Conservation (phyloP, 208 protist species). For the Porcisia hertigi region DNA sequence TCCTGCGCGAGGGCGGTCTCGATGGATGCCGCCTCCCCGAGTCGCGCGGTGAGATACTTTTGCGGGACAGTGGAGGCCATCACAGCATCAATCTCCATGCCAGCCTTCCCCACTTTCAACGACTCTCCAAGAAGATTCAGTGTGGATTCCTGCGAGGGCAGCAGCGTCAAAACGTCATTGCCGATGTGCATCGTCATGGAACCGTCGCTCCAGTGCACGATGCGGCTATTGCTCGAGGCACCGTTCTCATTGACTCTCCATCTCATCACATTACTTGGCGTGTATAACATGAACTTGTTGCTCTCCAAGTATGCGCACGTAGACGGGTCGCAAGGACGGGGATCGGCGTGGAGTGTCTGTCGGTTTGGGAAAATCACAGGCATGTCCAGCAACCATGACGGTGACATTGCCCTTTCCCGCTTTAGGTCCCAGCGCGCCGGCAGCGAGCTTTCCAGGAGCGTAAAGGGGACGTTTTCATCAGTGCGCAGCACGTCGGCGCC, state of each 20-base stretch:
- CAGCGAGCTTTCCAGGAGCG: conserved; percentile 45
- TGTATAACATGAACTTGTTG: conserved; percentile 76
- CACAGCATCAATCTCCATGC: conserved; percentile 54
- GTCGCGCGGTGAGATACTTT: conserved; percentile 66
- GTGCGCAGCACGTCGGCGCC: conserved; percentile 40
- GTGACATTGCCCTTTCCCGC: background rate
- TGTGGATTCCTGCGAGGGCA: conserved; percentile 50
- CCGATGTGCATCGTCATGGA: conserved; percentile 83
- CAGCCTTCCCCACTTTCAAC: conserved; percentile 43
- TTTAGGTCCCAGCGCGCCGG: conserved; percentile 17
- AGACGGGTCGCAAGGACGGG: conserved; percentile 65
- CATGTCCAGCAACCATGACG: conserved; percentile 83
- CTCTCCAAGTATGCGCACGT: conserved; percentile 54
- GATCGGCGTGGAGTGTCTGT: conserved; percentile 84
- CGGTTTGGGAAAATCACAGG: conserved; percentile 79
- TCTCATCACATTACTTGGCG: conserved; percentile 80
- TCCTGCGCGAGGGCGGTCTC: conserved; percentile 73
- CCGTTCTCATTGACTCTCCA: conserved; percentile 37
- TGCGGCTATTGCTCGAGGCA: conserved; percentile 64
- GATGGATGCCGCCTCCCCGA: conserved; percentile 65
- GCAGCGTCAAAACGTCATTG: conserved; percentile 59
- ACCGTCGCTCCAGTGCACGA: conserved; percentile 87
- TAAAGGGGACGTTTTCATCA: conserved; percentile 46
- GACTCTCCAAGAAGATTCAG: conserved; percentile 61
- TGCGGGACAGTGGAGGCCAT: conserved; percentile 44